Evolutionary conservation across 2,329 filamentous ascomycete genomes (phyloP), one percentile per base, ranked within the genome.

Genomic region (Fusarium redolens): DNA sequence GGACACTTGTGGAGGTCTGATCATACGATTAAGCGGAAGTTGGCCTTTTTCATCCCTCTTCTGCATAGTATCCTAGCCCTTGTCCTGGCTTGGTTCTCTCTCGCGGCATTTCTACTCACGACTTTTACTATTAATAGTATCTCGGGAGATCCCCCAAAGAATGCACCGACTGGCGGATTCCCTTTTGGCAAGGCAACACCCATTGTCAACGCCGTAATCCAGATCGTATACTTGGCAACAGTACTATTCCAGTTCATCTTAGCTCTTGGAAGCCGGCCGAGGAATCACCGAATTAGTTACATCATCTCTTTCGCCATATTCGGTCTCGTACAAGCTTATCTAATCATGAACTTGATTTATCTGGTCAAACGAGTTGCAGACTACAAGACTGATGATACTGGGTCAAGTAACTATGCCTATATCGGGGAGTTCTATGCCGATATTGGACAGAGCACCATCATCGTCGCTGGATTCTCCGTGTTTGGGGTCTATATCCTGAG

Each of bases 161-260:
- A 17, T 3, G 33, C 45, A 3, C 44, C 45, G 1, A 20, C 33
- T 6, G 38, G 68, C 0, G 59, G 65, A 4, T 72, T 68, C 11
- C 71, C 71, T 0, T 73, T 73, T 12, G 71, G 71, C 3, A 62
- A 69, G 2, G 65, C 61, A 8, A 73, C 65, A 2, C 68, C 65
- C 0, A 44, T 61, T 1, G 47, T 72, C 0, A 73, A 73, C 2
- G 41, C 65, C 0, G 22, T 72, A 0, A 38, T 73, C 3, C 63
- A 63, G 13, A 61, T 62, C 2, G 41, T 69, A 1, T 73, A 73
- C 18, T 2, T 66, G 0, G 69, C 58, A 0, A 67, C 62, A 1
- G 25, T 73, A 0, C 8, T 73, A 0, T 50, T 72, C 3, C 71
- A 73, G 44, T 73, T 69, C 4, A 59, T 73, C 17, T 52, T 73